phyloP scores from a whole-genome alignment of 805 yeast genomes.

The Candida coleopterorum region DNA sequence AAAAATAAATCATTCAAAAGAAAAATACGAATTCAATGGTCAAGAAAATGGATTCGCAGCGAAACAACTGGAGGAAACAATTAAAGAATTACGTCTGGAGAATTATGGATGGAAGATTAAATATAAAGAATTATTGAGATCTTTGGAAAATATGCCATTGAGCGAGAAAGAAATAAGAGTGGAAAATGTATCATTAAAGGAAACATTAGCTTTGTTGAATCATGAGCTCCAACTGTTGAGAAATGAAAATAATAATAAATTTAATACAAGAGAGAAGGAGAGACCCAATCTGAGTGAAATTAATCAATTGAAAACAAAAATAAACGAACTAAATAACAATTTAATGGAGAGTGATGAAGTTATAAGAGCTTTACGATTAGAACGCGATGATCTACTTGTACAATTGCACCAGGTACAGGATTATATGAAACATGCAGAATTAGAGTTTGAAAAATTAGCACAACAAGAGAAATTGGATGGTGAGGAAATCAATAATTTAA shows the following conservation, averaged over 20 bases:
- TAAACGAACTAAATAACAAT: neutral
- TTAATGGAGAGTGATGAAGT: neutral
- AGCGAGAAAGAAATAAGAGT: constrained; percentile 6
- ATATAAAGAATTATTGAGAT: constrained; percentile 7
- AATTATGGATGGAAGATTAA: constrained; percentile 10
- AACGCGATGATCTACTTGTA: neutral
- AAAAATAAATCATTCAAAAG: neutral
- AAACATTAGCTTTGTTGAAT: neutral
- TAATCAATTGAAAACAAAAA: constrained; percentile 1
- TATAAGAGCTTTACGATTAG: neutral
- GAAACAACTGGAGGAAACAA: constrained; percentile 10
- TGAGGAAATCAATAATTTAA: neutral
- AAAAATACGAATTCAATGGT: constrained; percentile 2
- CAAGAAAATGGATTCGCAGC: constrained; percentile 8
- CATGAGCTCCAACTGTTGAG: constrained; percentile 1
- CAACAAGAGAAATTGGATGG: constrained; percentile 2
- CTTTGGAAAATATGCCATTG: constrained; percentile 8
- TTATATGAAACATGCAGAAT: constrained; percentile 3
- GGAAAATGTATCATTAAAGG: constrained; percentile 9
- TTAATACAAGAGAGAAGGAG: constrained; percentile 1
- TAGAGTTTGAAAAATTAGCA: constrained; percentile 5
- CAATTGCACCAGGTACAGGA: constrained; percentile 1
- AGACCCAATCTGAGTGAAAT: neutral
- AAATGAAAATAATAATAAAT: neutral
- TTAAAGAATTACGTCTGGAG: constrained; percentile 9